Base-by-base conservation (phyloP, 306 rosid species). In the Quercus mongolica region DNA sequence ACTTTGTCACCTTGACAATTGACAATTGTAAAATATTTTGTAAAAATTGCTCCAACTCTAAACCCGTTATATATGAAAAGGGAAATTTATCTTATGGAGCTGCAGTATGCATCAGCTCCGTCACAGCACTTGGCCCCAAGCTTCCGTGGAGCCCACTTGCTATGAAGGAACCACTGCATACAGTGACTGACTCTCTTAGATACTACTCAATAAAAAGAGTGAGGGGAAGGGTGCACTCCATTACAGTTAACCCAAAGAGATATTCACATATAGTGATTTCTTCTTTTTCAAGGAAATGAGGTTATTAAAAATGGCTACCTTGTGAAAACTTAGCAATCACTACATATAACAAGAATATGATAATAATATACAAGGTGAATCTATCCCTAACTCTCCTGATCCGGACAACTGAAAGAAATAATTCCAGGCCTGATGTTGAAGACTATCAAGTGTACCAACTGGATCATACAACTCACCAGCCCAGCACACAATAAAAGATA, bases 321-420 rank as follows among this genome's bases (percentile, higher is more conserved):
- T 84, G 78, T 52, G 80, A 74, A 88, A 84, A 75, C 86, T 75
- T 76, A 75, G 76, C 65, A 78, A 78, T 78, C 83, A 56, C 88
- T 80, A 62, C 80, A 82, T 71, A 57, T 51, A 77, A 71, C 74
- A 83, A 79, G 70, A 52, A 69, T 11, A 52, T 75, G 56, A 68
- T 74, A 82, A 75, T 78, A 84, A 85, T 89, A 78, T 93, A 93
- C 93, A 93, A 1, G 78, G 84, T 20, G 73, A 88, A 80, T 81
- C 96, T 93, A 93, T 81, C 70, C 87, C 96, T 91, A 93, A 86
- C 65, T 69, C 82, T 78, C 84, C 78, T 85, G 74, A 88, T 83
- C 88, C 84, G 78, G 80, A 86, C 85, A 79, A 78, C 83, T 73
- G 88, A 73, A 80, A 81, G 84, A 84, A 85, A 85, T 71, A 76